A percentile compares a stretch with the other conserved stretches of the same genome.
phyloP scores from a whole-genome alignment of 1,284 basidiomycete species.

The Cutaneotrichosporon curvatum region DNA sequence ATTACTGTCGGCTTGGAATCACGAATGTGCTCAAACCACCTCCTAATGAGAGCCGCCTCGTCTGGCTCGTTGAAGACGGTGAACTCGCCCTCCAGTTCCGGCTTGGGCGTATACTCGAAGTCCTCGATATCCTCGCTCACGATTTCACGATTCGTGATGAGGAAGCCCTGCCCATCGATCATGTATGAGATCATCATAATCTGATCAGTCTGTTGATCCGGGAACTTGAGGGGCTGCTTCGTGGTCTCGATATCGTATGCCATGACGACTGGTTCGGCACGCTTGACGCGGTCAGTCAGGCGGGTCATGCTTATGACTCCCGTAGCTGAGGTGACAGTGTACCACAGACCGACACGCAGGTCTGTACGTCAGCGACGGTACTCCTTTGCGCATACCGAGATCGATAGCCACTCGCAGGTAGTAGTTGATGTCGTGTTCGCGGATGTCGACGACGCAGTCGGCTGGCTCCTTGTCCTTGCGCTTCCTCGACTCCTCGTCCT shows the following conservation, averaged over 20 bases:
- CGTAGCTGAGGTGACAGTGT: conserved; percentile 73
- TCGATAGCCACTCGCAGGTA: conserved; percentile 98
- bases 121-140: conserved; percentile 97
- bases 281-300: conserved; percentile 82
- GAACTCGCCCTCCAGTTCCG: conserved; percentile 96
- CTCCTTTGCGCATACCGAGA: conserved; percentile 54
- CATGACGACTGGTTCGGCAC: conserved; percentile 98
- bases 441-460: conserved; percentile 86
- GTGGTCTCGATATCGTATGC: conserved; percentile 99
- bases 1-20: conserved; percentile 93
- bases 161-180: conserved; percentile 66
- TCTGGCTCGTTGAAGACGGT: conserved; percentile 91
- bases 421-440: conserved; percentile 96
- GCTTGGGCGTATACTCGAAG: conserved; percentile 98
- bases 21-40: conserved; percentile 91
- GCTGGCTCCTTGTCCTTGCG: conserved; percentile 61
- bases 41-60: conserved; percentile 74
- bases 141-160: conserved; percentile 97
- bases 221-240: conserved; percentile 97
- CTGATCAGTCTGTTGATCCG: conserved; percentile 90
- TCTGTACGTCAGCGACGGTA: conserved; percentile 48
- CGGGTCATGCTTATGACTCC: conserved; percentile 70
- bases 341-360: conserved; percentile 96
- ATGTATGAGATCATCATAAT: conserved; percentile 97
- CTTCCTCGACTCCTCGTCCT: conserved; percentile 49